Evolutionary conservation across 2,329 filamentous ascomycete species (phyloP).

Genomic region (Davidsoniella neocaledoniae): DNA sequence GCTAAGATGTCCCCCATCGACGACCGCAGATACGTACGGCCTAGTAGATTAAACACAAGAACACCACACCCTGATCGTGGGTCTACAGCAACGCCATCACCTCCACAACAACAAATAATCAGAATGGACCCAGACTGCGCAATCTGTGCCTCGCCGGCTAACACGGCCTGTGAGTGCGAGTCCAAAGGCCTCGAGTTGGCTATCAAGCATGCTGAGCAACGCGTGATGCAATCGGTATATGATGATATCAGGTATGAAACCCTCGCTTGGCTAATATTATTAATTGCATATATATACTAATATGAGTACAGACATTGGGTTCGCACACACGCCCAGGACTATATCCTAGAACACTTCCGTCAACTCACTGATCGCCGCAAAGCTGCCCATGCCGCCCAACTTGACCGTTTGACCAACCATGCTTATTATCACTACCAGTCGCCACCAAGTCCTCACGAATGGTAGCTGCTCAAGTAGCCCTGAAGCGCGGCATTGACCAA

Average conservation of each 20-base stretch:
- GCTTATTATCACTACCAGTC: constrained; percentile 41
- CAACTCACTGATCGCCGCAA: constrained; percentile 45
- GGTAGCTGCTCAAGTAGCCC: constrained; percentile 42
- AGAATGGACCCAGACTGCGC: constrained; percentile 56
- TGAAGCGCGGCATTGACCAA: constrained; percentile 60
- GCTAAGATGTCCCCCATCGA: constrained; percentile 23
- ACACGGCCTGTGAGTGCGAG: constrained; percentile 46
- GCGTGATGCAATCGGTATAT: constrained; percentile 46
- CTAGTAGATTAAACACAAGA: constrained; percentile 1
- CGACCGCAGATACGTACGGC: constrained; percentile 4
- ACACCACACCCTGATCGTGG: constrained; percentile 1
- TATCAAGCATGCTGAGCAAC: constrained; percentile 43
- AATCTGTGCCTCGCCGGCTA: constrained; percentile 45
- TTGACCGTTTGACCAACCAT: constrained; percentile 38
- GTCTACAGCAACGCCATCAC: constrained; percentile 12
- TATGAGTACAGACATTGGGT: constrained; percentile 40
- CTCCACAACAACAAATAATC: constrained; percentile 21
- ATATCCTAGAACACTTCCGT: constrained; percentile 49
- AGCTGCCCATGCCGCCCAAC: constrained; percentile 34
- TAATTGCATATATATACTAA: too few relatives aligned
- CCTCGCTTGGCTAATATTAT: neutral
- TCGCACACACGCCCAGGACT: constrained; percentile 47
- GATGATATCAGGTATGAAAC: constrained; percentile 42
- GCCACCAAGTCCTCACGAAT: constrained; percentile 46
- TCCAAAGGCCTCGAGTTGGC: constrained; percentile 46